Evolutionary conservation across 2,329 filamentous ascomycete species (phyloP).

Genomic region (Lachnellula subtilissima): DNA sequence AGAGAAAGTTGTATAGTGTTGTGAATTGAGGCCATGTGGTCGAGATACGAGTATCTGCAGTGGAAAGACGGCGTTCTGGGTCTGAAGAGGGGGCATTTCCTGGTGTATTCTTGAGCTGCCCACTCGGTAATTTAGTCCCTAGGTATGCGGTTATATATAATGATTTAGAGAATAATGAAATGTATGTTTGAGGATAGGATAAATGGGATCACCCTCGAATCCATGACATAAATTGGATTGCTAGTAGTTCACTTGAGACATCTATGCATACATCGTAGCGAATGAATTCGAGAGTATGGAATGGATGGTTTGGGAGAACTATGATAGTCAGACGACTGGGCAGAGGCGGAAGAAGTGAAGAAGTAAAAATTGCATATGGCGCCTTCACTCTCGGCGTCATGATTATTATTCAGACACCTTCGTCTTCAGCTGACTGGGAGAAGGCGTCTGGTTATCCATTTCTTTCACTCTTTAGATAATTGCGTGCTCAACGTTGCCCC

Average conservation of each 20-base stretch:
- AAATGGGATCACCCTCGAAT: too few relatives aligned
- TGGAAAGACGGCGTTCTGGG: slow-evolving; percentile 13
- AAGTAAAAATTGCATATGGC: not conserved
- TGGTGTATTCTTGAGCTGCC: slow-evolving; percentile 9
- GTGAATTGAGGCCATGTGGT: not conserved
- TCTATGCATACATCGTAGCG: too few relatives aligned
- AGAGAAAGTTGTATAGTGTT: not conserved
- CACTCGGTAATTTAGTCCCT: not conserved
- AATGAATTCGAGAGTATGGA: too few relatives aligned
- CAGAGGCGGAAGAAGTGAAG: not conserved
- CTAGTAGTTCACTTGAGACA: too few relatives aligned
- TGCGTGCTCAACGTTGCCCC: slow-evolving; percentile 16
- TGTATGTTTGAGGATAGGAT: not conserved
- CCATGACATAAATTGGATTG: too few relatives aligned
- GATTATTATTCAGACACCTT: not conserved
- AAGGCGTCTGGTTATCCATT: not conserved
- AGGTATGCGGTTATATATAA: slow-evolving; percentile 7
- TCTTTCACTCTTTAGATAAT: slow-evolving; percentile 8
- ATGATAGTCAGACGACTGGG: not conserved
- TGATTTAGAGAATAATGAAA: slow-evolving; percentile 13
- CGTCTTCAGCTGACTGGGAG: too few relatives aligned
- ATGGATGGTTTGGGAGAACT: not conserved
- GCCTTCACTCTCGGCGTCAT: not conserved
- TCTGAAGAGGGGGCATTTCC: slow-evolving; percentile 11
- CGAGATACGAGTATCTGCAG: not conserved